phyloP scores from a whole-genome alignment of 345 rosid species.

The Eutrema japonicum region DNA sequence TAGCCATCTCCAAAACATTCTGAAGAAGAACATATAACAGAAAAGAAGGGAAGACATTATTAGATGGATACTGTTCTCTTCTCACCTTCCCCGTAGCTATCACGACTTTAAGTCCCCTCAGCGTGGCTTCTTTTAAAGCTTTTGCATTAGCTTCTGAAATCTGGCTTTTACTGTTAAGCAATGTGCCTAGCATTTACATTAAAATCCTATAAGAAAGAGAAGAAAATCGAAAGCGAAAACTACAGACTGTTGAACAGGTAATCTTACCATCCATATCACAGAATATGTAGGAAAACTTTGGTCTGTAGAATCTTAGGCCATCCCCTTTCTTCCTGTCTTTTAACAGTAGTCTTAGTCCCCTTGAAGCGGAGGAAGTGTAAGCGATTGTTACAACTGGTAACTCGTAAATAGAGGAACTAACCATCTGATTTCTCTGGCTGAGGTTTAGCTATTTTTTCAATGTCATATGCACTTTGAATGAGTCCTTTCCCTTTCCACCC shows the following conservation, averaged over 20 bases:
- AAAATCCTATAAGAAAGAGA: slow-evolving; percentile 29
- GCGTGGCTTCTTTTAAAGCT: slow-evolving; percentile 83
- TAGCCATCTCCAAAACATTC: slow-evolving; percentile 23
- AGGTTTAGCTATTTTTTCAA: slow-evolving; percentile 44
- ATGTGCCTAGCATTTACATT: slow-evolving; percentile 61
- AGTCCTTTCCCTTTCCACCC: slow-evolving; percentile 98
- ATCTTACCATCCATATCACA: slow-evolving; percentile 97
- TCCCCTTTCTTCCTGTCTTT: slow-evolving; percentile 95
- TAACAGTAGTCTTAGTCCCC: slow-evolving; percentile 46
- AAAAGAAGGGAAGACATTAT: neutral
- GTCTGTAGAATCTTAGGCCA: slow-evolving; percentile 79
- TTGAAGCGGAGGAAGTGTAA: slow-evolving; percentile 7
- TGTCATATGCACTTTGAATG: slow-evolving; percentile 79
- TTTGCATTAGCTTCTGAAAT: slow-evolving; percentile 66
- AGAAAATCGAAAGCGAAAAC: slow-evolving; percentile 22
- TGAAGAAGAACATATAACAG: neutral
- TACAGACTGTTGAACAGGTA: slow-evolving; percentile 22
- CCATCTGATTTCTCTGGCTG: slow-evolving; percentile 61
- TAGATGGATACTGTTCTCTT: slow-evolving; percentile 5
- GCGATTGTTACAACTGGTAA: neutral
- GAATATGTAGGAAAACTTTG: slow-evolving; percentile 94
- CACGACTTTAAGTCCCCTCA: slow-evolving; percentile 89
- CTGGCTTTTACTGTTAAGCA: slow-evolving; percentile 81
- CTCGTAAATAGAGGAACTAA: slow-evolving; percentile 39
- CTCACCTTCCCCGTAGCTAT: slow-evolving; percentile 94